Evolutionary conservation across 495 filamentous ascomycete genomes (phyloP).

Genomic region (Parathielavia appendiculata): DNA sequence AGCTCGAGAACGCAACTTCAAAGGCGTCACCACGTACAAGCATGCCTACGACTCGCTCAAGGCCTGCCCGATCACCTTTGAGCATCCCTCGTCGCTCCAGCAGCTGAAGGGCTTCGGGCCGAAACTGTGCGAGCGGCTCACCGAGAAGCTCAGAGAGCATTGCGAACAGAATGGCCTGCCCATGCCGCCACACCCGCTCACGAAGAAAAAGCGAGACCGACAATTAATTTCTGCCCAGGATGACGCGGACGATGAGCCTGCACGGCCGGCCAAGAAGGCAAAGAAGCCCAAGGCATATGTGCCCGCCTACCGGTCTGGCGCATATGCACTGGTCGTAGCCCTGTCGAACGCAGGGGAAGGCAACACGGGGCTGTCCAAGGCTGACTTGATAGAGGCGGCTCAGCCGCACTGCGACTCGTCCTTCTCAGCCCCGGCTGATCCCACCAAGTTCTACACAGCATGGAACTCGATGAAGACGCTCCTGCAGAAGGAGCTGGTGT

Average conservation of each 20-base stretch:
- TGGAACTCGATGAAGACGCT: constrained; percentile 85
- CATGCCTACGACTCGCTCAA: constrained; percentile 79
- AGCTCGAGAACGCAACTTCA: constrained; percentile 65
- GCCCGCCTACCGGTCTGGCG: constrained; percentile 63
- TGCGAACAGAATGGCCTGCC: constrained; percentile 66
- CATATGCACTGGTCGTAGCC: constrained; percentile 68
- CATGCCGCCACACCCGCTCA: constrained; percentile 56
- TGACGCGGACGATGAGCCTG: constrained; percentile 32
- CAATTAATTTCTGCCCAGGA: constrained; percentile 21
- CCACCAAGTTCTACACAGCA: constrained; percentile 69
- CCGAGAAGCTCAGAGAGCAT: constrained; percentile 60
- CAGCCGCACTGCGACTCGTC: constrained; percentile 71
- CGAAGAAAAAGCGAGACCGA: constrained; percentile 27
- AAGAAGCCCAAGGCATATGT: constrained; percentile 66
- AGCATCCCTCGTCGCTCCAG: constrained; percentile 69
- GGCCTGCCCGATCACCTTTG: constrained; percentile 66
- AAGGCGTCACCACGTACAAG: constrained; percentile 67
- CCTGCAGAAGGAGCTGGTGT: constrained; percentile 67
- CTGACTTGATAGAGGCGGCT: constrained; percentile 61
- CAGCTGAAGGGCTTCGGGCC: constrained; percentile 68
- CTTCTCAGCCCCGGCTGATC: constrained; percentile 62
- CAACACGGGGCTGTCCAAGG: constrained; percentile 59
- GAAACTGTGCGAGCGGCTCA: constrained; percentile 64
- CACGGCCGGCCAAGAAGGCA: constrained; percentile 57
- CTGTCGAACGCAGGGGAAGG: constrained; percentile 61